Base-by-base conservation (phyloP, 2,329 filamentous ascomycete species). In the Boeremia lycopersici region DNA sequence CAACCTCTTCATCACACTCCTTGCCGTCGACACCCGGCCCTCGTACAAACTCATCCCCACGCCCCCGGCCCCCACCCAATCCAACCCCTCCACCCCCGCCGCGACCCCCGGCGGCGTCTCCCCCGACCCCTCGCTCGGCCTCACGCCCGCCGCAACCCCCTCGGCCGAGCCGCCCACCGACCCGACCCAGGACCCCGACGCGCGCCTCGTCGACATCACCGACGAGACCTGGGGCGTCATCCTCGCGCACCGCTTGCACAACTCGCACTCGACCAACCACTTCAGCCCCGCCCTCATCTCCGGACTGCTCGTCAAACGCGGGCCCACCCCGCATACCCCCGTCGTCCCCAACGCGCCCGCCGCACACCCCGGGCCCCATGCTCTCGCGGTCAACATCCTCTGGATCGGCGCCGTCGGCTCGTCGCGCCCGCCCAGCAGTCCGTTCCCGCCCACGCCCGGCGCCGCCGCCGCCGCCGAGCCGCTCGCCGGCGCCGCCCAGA, bases 141-240 rank as follows among this genome's bases (percentile, higher is more conserved):
- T 78, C 3, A 90, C 89, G 0, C 87, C 89, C 0, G 87, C 84
- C 2, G 87, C 87, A 1, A 91, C 89, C 11, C 89, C 82, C 1
- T 79, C 81, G 3, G 41, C 19, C 12, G 25, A 81, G 36, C 67
- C 76, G 2, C 76, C 79, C 31, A 35, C 46, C 0, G 86, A 63
- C 76, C 82, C 41, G 34, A 66, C 57, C 1, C 61, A 59, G 17
- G 86, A 89, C 53, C 79, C 80, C 1, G 89, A 93, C 53, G 84
- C 88, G 0, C 84, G 88, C 17, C 82, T 96, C 10, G 77, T 90
- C 15, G 90, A 95, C 67, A 75, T 84, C 2, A 86, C 86, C 1
- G 90, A 95, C 64, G 88, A 90, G 59, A 89, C 85, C 0, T 93
- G 89, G 87, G 89, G 87, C 17, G 83, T 89, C 5, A 79, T 95